Base-by-base conservation (phyloP, 139 green algal species). In the Pseudopediastrum boryanum region DNA sequence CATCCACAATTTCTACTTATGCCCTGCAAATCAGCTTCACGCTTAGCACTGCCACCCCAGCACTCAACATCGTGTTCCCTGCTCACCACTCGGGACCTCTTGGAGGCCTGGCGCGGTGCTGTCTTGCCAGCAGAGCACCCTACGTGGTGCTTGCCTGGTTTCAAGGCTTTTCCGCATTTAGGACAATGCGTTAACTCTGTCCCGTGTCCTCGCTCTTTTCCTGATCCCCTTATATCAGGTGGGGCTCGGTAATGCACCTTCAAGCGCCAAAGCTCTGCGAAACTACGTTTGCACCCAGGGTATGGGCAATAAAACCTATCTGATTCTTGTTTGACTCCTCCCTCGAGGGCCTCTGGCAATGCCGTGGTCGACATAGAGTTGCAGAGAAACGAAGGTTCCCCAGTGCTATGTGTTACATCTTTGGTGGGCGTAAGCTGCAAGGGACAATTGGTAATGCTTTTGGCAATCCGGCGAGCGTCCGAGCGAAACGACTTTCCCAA, bases 81-180 rank as follows among this genome's bases (percentile, higher is more conserved):
- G 46, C 81, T 39, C 36, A 86, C 82, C 82, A 63, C 0, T 71
- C 79, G 68, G 8, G 58, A 54, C 42, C 79, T 21, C 76, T 88
- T 88, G 21, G 43, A 75, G 41, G 64, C 58, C 41, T 84, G 82
- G 7, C 83, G 61, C 4, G 78, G 79, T 8, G 66, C 77, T 31
- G 70, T 76, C 59, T 84, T 84, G 54, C 86, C 89, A 8, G 84
- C 91, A 1, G 85, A 89, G 71, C 93, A 97, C 29, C 90, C 90
- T 10, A 97, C 90, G 70, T 97, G 93, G 82, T 97, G 92, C 77
- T 93, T 94, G 13, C 93, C 92, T 9, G 91, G 89, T 59, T 94
- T 92, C 10, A 97, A 76, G n/a, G 85, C 80, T 72, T 92, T 92
- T 25, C 81, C 83, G 59, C 93, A 97, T 71, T 95, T 95, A 25